Conservation (phyloP, 2,329 filamentous ascomycete genomes). For the Scedosporium apiospermum region DNA sequence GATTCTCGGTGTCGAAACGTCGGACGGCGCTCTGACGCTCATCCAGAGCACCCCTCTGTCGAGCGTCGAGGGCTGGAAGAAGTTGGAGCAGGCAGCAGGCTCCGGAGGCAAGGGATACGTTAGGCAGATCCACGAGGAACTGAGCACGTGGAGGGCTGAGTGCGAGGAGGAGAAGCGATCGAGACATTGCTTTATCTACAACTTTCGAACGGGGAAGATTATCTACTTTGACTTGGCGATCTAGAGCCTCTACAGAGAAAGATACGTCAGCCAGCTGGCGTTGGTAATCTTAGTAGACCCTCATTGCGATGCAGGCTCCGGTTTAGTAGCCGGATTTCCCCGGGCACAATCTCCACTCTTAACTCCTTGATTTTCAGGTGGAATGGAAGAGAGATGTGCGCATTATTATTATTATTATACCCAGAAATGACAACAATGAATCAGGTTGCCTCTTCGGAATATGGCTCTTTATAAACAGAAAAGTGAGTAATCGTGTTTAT, state of each 20-base stretch:
- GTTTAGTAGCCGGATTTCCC: background rate
- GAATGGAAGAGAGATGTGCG: too few relatives aligned
- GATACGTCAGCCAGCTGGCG: background rate
- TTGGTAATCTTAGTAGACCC: background rate
- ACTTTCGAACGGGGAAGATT: slow-evolving; percentile 75
- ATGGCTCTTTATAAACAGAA: too few relatives aligned
- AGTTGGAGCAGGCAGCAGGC: slow-evolving; percentile 67
- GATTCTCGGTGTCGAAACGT: slow-evolving; percentile 79
- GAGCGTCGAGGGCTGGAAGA: slow-evolving; percentile 76
- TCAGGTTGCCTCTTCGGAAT: too few relatives aligned
- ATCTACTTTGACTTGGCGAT: slow-evolving; percentile 69
- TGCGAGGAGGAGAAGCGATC: slow-evolving; percentile 44
- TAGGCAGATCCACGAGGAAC: slow-evolving; percentile 69
- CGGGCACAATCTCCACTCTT: background rate
- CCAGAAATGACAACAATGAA: too few relatives aligned
- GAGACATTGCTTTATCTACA: slow-evolving; percentile 79
- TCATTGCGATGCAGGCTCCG: background rate
- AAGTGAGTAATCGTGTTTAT: too few relatives aligned
- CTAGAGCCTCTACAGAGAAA: background rate
- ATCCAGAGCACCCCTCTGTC: slow-evolving; percentile 66
- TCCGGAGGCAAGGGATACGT: slow-evolving; percentile 74
- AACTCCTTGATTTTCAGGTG: too few relatives aligned
- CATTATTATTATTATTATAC: too few relatives aligned
- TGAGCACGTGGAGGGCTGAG: slow-evolving; percentile 52
- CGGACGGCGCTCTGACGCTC: slow-evolving; percentile 70